Percentiles rank a stretch among this genome's conserved stretches.
Evolutionary conservation across 345 rosid species (phyloP).

Genomic region (Moringa oleifera): DNA sequence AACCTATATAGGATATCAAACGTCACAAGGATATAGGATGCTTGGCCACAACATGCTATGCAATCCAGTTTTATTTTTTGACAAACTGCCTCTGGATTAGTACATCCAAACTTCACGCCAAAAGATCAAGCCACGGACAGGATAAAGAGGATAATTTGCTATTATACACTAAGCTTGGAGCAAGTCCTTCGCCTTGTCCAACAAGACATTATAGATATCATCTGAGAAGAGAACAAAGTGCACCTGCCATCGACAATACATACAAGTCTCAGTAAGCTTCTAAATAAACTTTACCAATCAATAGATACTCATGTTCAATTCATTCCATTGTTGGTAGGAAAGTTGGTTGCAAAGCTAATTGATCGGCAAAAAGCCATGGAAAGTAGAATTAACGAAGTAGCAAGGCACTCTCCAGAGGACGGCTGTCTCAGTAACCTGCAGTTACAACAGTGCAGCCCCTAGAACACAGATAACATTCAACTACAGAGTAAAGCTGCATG

Average conservation of each 20-base stretch:
- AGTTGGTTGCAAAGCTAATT: too few species aligned
- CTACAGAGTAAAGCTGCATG: background rate
- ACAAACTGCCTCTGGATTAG: background rate
- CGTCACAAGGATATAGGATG: background rate
- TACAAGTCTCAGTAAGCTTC: background rate
- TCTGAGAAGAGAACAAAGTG: conserved; percentile 69
- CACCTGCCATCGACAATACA: conserved; percentile 41
- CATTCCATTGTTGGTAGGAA: background rate
- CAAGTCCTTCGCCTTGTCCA: conserved; percentile 58
- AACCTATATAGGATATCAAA: too few species aligned
- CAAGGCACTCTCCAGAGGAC: too few species aligned
- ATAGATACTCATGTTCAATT: background rate
- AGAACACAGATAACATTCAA: background rate
- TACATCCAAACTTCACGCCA: background rate
- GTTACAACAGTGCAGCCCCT: too few species aligned
- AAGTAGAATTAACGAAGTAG: background rate
- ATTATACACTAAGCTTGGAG: conserved; percentile 21
- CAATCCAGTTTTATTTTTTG: too few species aligned
- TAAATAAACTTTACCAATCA: background rate
- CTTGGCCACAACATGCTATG: too few species aligned
- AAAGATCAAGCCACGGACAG: background rate
- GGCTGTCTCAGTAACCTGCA: too few species aligned
- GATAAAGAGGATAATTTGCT: background rate
- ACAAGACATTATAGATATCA: conserved; percentile 54
- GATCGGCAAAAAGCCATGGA: background rate